phyloP scores from a whole-genome alignment of 2,329 filamentous ascomycete genomes.

The Cryoendolithus antarcticus region DNA sequence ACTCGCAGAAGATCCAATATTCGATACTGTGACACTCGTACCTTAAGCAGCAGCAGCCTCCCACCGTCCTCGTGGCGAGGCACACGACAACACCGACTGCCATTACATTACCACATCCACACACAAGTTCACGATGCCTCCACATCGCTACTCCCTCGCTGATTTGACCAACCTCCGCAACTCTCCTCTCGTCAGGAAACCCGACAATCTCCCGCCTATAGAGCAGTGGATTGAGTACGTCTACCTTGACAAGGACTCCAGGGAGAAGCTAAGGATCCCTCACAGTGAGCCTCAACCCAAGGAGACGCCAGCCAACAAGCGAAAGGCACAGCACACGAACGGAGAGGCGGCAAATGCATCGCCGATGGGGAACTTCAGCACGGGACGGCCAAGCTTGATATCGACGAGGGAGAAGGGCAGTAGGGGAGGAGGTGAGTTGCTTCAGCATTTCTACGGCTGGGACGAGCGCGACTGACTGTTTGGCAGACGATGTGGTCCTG shows the following conservation, averaged over 20 bases:
- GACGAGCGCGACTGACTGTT: constrained; percentile 21
- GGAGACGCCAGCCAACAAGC: constrained; percentile 5
- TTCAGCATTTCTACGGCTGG: not conserved
- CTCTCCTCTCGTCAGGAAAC: constrained; percentile 75
- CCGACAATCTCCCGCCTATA: constrained; percentile 63
- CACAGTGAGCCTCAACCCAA: constrained; percentile 21
- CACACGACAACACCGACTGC: too few relatives aligned
- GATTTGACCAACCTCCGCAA: constrained; percentile 63
- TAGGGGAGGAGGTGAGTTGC: constrained; percentile 16
- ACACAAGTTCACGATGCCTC: too few relatives aligned
- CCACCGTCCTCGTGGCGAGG: too few relatives aligned
- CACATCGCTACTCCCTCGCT: constrained; percentile 53
- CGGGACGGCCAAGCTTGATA: constrained; percentile 19
- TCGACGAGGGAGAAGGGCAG: constrained; percentile 14
- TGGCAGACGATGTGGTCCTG: constrained; percentile 70
- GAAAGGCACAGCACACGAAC: not conserved
- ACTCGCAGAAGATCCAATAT: too few relatives aligned
- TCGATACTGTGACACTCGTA: too few relatives aligned
- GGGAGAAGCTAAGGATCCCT: constrained; percentile 27
- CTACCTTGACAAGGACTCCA: constrained; percentile 22
- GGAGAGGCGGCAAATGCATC: constrained; percentile 12
- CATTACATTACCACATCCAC: too few relatives aligned
- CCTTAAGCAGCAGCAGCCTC: too few relatives aligned
- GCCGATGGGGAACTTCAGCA: constrained; percentile 26
- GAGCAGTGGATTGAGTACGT: constrained; percentile 93